Conservation (phyloP, 148 eudicot genomes). For the Rhododendron ferrugineum region DNA sequence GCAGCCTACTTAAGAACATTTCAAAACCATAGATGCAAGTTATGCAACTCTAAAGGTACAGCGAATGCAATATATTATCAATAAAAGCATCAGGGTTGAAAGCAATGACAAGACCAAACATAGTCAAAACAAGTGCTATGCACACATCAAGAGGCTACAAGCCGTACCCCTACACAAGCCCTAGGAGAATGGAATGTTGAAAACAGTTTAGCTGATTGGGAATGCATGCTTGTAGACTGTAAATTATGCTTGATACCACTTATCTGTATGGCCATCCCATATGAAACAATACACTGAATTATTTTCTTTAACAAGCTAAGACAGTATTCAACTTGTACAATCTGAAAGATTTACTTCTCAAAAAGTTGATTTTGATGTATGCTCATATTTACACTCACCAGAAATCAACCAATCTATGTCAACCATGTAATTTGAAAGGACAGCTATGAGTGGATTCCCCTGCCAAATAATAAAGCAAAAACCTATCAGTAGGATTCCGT, state of each 20-base stretch:
- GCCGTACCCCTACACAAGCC: background rate
- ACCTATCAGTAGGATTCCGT: no score
- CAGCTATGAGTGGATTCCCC: conserved; percentile 77
- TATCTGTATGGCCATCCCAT: background rate
- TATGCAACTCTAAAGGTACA: background rate
- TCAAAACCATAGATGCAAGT: background rate
- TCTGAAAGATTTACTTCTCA: background rate
- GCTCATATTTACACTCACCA: conserved; percentile 34
- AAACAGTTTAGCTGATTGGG: background rate
- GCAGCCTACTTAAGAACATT: background rate
- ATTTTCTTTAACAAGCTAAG: background rate
- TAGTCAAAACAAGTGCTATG: background rate
- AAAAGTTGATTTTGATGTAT: background rate
- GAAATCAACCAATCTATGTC: conserved; percentile 91
- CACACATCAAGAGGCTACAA: background rate
- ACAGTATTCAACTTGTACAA: background rate
- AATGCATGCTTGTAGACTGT: background rate
- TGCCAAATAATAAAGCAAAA: conserved; percentile 24
- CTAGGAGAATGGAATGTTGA: background rate
- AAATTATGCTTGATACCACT: background rate
- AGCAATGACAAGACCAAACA: background rate
- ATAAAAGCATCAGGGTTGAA: background rate
- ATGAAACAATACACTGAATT: background rate
- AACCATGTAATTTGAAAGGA: conserved; percentile 96
- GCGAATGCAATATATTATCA: background rate